These are phyloP conservation scores for Clarireedia paspali DNA, from an alignment of 2,329 filamentous ascomycete genomes.

Conservation along the genomic window DNA sequence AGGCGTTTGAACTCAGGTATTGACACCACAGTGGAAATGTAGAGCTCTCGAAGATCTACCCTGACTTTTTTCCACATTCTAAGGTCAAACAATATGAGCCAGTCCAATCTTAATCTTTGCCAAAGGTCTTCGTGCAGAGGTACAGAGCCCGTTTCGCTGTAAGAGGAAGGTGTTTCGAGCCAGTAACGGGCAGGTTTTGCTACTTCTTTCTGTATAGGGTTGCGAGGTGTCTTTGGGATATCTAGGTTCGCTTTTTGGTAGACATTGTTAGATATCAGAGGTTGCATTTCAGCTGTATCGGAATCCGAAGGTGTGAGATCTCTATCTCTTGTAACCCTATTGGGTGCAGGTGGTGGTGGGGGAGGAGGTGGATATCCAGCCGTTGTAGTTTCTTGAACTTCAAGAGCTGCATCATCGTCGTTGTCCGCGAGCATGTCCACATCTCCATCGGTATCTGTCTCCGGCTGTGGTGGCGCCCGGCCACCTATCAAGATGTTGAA, in stretches of 20 bases:
- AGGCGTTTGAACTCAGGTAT: conserved; percentile 95
- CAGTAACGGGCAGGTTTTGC: conserved; percentile 73
- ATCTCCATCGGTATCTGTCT: conserved; percentile 34
- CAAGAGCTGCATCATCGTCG: conserved; percentile 47
- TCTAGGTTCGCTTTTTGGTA: conserved; percentile 59
- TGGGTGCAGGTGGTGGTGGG: conserved; percentile 37
- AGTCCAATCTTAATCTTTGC: conserved; percentile 83
- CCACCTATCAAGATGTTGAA: conserved; percentile 6
- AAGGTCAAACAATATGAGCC: conserved; percentile 89
- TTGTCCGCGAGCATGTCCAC: conserved; percentile 39
- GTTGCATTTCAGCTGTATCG: conserved; percentile 54
- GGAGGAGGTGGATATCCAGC: conserved; percentile 62
- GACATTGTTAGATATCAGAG: conserved; percentile 52
- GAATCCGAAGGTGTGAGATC: conserved; percentile 65
- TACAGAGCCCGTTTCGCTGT: conserved; percentile 52
- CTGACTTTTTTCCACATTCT: conserved; percentile 95
- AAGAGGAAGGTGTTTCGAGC: conserved; percentile 71
- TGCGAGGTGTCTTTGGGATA: conserved; percentile 75
- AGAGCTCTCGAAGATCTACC: conserved; percentile 83
- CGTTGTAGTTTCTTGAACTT: conserved; percentile 69
- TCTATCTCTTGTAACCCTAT: conserved; percentile 42
- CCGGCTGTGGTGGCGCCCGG: conserved; percentile 18
- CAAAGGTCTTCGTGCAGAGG: conserved; percentile 80
- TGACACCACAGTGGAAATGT: conserved; percentile 92
- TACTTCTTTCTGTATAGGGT: conserved; percentile 37